These are phyloP conservation scores for Staphylotrichum longicolle DNA, from an alignment of 495 filamentous ascomycete genomes.

Conservation along the genomic window DNA sequence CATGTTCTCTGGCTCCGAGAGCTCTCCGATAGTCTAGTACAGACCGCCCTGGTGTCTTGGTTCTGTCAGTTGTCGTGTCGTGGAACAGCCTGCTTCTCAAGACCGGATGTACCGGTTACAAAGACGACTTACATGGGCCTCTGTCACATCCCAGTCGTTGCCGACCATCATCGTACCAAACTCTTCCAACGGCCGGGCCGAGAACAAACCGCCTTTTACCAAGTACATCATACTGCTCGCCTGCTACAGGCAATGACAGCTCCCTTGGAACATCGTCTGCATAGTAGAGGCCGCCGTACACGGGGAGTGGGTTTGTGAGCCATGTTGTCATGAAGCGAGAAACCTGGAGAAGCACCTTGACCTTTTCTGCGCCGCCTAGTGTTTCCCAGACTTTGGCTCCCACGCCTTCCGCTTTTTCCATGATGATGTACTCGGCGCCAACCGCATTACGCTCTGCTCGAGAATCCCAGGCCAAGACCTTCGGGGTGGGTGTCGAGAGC, in stretches of 20 bases:
- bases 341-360: background rate
- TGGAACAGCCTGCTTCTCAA: background rate
- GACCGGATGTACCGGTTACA: too few species aligned
- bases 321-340: background rate
- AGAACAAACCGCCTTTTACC: background rate
- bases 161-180: constrained; percentile 4
- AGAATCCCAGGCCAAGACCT: constrained; percentile 1
- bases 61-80: background rate
- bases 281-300: constrained; percentile 4
- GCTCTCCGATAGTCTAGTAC: constrained; percentile 4
- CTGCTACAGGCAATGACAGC: background rate
- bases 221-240: too few species aligned
- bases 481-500: background rate
- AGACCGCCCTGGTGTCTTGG: background rate
- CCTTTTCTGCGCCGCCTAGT: background rate
- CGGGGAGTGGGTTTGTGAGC: background rate
- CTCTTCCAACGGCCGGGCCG: constrained; percentile 7
- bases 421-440: constrained; percentile 10
- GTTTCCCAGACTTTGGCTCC: background rate
- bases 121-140: background rate
- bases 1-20: constrained; percentile 4
- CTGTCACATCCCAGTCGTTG: background rate
- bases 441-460: background rate
- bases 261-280: background rate
- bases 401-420: constrained; percentile 6